Base-by-base conservation (phyloP, 805 yeast species). In the Helenozyma rhizophorensis region DNA sequence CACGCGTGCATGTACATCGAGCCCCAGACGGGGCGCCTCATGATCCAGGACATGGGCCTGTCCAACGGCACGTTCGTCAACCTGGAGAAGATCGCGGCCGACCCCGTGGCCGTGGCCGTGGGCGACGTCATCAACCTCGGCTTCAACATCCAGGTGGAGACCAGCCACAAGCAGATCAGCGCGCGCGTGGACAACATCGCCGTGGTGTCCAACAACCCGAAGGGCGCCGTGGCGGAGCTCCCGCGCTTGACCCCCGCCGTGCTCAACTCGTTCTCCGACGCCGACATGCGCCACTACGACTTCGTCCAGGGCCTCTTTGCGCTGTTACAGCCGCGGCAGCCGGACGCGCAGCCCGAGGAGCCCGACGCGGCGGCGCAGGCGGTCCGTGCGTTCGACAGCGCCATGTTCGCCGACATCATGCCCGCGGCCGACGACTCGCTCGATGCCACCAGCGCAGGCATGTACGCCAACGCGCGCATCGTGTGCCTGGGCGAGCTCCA, bases 41-140 rank as follows among this genome's bases (percentile, higher is more conserved):
- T 71, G 69, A 72, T 93, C 16, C 77, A 80, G 45, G 99, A 93
- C 61, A 72, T 88, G 51, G 87, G 88, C 36, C 83, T 95, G 2
- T 83, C 96, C 15, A 93, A 93, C 58, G 99, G 99, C 8, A 90
- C 98, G 0, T 94, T 83, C 56, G 76, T 93, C 30, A 93, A 93
- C 56, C 85, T 80, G 21, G 68, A 62, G 25, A 79, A 88, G 41
- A 69, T 93, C 9, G 73, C 76, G 25, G 62, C 71, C 11, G 85
- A 78, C 24, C 65, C 72, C 0, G 76, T 74, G 14, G 85, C 80
- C 45, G 59, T 93, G 30, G 70, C 78, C 35, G 68, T 78, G n/a
- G 89, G 85, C 16, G 98, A 93, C 58, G 68, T 76, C n/a, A 71
- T 93, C n/a, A 94, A 90, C 50, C 64, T 93, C 34, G 99, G 99